Evolutionary conservation across 306 rosid genomes (phyloP), one percentile per base, ranked within the genome.

Genomic region (Myrica gale): DNA sequence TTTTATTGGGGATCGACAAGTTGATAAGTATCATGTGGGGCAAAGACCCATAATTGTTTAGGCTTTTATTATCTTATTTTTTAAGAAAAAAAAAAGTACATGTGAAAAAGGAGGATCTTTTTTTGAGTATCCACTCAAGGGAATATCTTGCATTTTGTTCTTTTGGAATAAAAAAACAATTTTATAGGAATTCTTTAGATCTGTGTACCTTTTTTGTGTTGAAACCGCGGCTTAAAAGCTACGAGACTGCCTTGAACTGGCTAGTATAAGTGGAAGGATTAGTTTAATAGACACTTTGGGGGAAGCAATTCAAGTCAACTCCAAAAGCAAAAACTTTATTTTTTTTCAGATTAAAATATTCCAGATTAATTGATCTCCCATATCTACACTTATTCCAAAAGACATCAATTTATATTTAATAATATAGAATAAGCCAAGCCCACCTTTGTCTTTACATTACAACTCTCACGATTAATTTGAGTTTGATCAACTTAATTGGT

Each of bases 1-100:
- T 53, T 42, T 50, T 19, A 41, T 11, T 56, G 7, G 52, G 45
- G 53, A n/a, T n/a, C n/a, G n/a, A 37, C 32, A 62, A 42, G 78
- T 54, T 68, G 84, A 84, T 82, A 84, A 84, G 83, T 68, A 67
- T 67, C 13, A 45, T 9, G 77, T 74, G 85, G 90, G 88, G 13
- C 85, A 84, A 19, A 26, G 15, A 12, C 23, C 6, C 48, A 44
- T 70, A 80, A 65, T 76, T 62, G 46, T 65, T 80, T 39, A 58
- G 58, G 48, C 62, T 7, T 15, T 50, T 44, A 55, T 60, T 60
- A 45, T 54, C 68, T 58, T 69, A 45, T 16, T 1, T 6, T 71
- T 8, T 76, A 20, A 73, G 19, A 10, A 9, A 2, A 20, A 11
- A 2, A 23, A 63, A 32, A 26, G 41, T 16, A 42, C 15, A 20